Conservation (phyloP, 345 rosid genomes). For the Limnanthes douglasii region DNA sequence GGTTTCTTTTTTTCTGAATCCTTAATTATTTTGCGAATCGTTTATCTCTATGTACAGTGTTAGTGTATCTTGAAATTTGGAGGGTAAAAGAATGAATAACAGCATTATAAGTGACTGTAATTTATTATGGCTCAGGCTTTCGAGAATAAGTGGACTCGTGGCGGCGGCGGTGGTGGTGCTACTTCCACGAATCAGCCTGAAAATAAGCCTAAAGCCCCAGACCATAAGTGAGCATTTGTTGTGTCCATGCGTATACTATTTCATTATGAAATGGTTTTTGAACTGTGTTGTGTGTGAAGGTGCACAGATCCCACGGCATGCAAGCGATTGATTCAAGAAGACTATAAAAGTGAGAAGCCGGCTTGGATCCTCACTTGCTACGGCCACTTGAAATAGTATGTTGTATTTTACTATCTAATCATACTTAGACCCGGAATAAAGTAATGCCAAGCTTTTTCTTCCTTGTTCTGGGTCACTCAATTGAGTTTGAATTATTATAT, state of each 20-base stretch:
- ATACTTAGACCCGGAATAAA: too few species aligned
- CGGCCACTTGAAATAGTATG: constrained; percentile 64
- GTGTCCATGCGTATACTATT: constrained; percentile 3
- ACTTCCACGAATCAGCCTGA: constrained; percentile 31
- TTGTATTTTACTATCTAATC: constrained; percentile 3
- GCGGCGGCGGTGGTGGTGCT: constrained; percentile 13
- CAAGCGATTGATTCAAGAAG: constrained; percentile 45
- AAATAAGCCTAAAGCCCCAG: constrained; percentile 31
- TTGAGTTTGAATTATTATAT: too few species aligned
- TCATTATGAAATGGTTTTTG: neutral
- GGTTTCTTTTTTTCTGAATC: constrained; percentile 23
- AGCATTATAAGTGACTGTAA: constrained; percentile 1
- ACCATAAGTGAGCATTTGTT: constrained; percentile 38
- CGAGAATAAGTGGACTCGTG: constrained; percentile 65
- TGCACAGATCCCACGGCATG: constrained; percentile 84
- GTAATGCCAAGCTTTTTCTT: too few species aligned
- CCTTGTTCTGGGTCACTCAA: too few species aligned
- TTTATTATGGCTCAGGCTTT: constrained; percentile 33
- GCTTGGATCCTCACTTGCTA: constrained; percentile 92
- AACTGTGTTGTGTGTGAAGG: constrained; percentile 15
- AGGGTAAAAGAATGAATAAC: constrained; percentile 1
- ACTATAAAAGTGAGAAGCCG: constrained; percentile 70
- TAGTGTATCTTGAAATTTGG: constrained; percentile 2
- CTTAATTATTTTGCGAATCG: neutral
- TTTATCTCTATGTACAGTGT: neutral